phyloP scores from a whole-genome alignment of 371 early-diverging fungal species.

The Amoeboaphelidium protococcarum region DNA sequence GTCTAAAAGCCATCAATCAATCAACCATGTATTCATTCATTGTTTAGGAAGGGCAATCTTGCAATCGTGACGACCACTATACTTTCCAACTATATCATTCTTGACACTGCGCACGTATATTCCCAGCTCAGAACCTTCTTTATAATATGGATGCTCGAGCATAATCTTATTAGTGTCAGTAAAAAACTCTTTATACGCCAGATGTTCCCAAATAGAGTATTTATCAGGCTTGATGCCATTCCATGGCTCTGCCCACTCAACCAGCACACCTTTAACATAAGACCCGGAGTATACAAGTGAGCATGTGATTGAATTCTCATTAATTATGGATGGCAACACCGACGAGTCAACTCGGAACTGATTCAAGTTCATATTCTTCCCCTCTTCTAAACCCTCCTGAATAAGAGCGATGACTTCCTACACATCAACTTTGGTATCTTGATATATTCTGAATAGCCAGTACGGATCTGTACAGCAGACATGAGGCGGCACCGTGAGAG shows the following conservation, averaged over 20 bases:
- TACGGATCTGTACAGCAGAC: constrained; percentile 16
- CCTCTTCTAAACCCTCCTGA: constrained; percentile 9
- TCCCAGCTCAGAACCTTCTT: background rate
- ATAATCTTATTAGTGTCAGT: background rate
- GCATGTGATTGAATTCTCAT: background rate
- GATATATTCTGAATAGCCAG: constrained; percentile 23
- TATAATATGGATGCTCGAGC: background rate
- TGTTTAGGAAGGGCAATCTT: background rate
- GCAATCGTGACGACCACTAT: background rate
- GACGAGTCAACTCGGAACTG: background rate
- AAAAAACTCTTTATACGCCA: background rate
- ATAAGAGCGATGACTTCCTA: constrained; percentile 9
- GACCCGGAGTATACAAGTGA: background rate
- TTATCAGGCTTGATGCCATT: background rate
- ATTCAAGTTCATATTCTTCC: background rate
- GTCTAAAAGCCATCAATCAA: no score
- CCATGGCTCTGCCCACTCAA: background rate
- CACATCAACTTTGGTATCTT: constrained; percentile 16
- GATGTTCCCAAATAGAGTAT: constrained; percentile 1
- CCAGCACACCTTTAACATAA: background rate
- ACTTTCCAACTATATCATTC: background rate
- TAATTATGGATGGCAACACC: background rate
- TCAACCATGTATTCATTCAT: no score
- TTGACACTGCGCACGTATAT: background rate
- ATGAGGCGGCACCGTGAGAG: constrained; percentile 13